These are phyloP conservation scores for Lachnellula subtilissima DNA, from an alignment of 2,329 filamentous ascomycete species.

Conservation along the genomic window DNA sequence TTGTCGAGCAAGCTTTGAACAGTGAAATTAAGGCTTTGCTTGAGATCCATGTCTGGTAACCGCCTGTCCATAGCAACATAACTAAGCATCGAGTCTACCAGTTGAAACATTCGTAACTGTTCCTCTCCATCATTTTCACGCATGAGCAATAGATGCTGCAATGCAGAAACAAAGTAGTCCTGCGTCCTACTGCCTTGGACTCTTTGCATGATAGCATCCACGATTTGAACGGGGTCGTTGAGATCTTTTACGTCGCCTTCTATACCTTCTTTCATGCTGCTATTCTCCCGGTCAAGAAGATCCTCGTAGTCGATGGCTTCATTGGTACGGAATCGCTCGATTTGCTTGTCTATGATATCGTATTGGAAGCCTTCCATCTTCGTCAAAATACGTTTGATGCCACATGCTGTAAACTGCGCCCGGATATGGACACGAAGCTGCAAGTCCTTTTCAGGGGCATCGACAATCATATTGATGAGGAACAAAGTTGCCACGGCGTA, in stretches of 20 bases:
- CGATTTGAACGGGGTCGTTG: constrained; percentile 87
- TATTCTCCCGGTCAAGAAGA: constrained; percentile 85
- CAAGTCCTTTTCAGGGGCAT: constrained; percentile 82
- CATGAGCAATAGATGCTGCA: constrained; percentile 92
- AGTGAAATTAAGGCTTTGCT: constrained; percentile 95
- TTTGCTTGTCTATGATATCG: constrained; percentile 96
- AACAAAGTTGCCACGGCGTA: constrained; percentile 94
- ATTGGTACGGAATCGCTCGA: constrained; percentile 87
- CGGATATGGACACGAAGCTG: constrained; percentile 90
- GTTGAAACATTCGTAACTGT: constrained; percentile 88
- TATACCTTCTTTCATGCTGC: constrained; percentile 76
- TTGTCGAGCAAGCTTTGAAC: constrained; percentile 94
- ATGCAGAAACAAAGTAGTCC: constrained; percentile 91
- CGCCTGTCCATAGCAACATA: constrained; percentile 98
- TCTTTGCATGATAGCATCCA: constrained; percentile 84
- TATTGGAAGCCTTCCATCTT: constrained; percentile 99
- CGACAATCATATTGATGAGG: constrained; percentile 93
- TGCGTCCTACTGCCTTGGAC: constrained; percentile 79
- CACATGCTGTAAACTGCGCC: constrained; percentile 92
- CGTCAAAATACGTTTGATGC: constrained; percentile 85
- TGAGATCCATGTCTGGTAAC: constrained; percentile 93
- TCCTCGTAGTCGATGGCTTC: constrained; percentile 99
- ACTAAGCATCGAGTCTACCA: constrained; percentile 97
- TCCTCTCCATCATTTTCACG: constrained; percentile 90
- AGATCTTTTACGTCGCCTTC: constrained; percentile 75